Percentiles rank a stretch among this genome's conserved stretches.
Conservation (phyloP, 768 basidiomycete genomes). For the Trametes punicea region DNA sequence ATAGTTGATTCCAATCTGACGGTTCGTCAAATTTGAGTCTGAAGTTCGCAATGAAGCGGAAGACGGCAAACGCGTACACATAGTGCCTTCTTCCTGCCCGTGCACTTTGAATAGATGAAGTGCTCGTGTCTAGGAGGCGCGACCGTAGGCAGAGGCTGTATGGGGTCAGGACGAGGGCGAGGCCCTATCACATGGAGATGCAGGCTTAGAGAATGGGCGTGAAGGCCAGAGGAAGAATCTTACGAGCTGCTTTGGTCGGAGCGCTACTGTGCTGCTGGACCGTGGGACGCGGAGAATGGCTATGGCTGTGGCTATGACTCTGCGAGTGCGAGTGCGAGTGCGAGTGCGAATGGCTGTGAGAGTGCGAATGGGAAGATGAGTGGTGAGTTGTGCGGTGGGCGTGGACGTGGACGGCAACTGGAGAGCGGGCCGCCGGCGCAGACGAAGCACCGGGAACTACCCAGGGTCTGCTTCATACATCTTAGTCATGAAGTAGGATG, state of each 20-base stretch:
- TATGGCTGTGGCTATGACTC: conserved; percentile 2
- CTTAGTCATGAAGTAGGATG: not conserved
- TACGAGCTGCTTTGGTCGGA: conserved; percentile 3
- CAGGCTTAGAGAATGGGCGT: not conserved
- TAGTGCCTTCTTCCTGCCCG: conserved; percentile 82
- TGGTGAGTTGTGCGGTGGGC: conserved; percentile 11
- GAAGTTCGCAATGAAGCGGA: not conserved
- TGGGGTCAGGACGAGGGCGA: not conserved
- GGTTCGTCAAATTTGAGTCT: not conserved
- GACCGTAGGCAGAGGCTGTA: not conserved
- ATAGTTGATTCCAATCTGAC: conserved; percentile 89
- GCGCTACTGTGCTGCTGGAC: conserved; percentile 4
- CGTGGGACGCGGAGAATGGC: conserved; percentile 5
- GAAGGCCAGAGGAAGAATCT: not conserved
- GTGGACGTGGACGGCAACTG: conserved; percentile 1
- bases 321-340: conserved; percentile 8
- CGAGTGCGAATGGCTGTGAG: conserved; percentile 6
- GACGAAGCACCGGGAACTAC: not conserved
- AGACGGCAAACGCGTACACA: conserved; percentile 49
- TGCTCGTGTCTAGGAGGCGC: not conserved
- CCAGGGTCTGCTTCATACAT: conserved; percentile 4
- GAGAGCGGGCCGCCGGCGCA: not conserved
- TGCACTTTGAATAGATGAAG: conserved; percentile 79
- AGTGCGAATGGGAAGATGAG: conserved; percentile 2
- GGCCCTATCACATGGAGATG: not conserved